Percentiles rank a stretch among this genome's conserved stretches.
Evolutionary conservation across 805 yeast genomes (phyloP).

Genomic region (Brettanomyces nanus): DNA sequence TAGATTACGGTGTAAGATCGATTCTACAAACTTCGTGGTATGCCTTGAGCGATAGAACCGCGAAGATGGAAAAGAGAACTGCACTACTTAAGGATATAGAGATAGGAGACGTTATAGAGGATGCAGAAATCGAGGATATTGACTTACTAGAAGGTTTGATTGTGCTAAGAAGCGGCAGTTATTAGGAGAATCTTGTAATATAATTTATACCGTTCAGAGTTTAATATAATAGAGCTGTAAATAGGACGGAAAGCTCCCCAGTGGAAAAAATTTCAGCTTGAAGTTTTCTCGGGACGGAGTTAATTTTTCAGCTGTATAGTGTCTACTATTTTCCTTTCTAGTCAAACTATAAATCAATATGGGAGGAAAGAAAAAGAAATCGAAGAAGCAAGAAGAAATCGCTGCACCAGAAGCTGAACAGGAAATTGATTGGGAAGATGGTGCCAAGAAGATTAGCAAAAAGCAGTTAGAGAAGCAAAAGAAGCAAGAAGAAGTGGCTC

Average conservation of each 20-base stretch:
- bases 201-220: no score
- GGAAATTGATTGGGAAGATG: constrained; percentile 57
- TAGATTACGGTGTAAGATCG: constrained; percentile 26
- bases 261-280: no score
- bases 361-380: constrained; percentile 29
- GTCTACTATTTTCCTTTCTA: no score
- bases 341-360: constrained; percentile 5
- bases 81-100: constrained; percentile 22
- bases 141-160: constrained; percentile 37
- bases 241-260: no score
- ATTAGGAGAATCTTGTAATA: no score
- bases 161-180: constrained; percentile 21
- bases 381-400: constrained; percentile 36
- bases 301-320: no score
- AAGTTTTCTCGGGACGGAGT: no score
- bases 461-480: constrained; percentile 63
- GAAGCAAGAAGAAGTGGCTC: constrained; percentile 68
- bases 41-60: constrained; percentile 14
- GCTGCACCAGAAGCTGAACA: constrained; percentile 29
- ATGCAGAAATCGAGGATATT: constrained; percentile 32
- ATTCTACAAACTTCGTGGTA: constrained; percentile 23
- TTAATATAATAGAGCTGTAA: no score
- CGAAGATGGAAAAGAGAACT: constrained; percentile 12
- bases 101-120: constrained; percentile 36
- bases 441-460: constrained; percentile 59